These are phyloP conservation scores for Russula lepida DNA, from an alignment of 768 basidiomycete species.

Conservation along the genomic window DNA sequence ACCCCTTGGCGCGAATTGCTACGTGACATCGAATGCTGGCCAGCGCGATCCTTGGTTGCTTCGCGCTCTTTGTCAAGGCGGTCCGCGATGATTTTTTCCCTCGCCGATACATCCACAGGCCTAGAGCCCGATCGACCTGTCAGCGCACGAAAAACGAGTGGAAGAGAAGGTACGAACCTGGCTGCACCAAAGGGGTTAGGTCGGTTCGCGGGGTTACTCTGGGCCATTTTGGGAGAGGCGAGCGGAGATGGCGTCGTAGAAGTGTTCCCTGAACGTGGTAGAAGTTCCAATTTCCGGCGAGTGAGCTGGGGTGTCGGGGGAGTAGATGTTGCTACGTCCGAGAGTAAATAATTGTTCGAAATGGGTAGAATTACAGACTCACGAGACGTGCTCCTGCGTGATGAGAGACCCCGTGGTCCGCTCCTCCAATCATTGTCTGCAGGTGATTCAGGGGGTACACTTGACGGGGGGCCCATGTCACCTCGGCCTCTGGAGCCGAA, in stretches of 20 bases:
- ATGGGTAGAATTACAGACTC: constrained; percentile 26
- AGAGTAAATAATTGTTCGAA: constrained; percentile 13
- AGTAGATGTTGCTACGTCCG: constrained; percentile 52
- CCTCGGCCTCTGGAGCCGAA: constrained; percentile 34
- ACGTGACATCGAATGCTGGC: constrained; percentile 37
- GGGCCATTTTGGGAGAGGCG: constrained; percentile 66
- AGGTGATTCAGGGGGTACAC: constrained; percentile 28
- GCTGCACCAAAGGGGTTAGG: constrained; percentile 86
- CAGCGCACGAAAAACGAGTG: neutral
- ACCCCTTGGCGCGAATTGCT: constrained; percentile 32
- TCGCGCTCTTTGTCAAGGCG: constrained; percentile 61
- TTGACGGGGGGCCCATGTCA: constrained; percentile 46
- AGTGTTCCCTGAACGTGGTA: constrained; percentile 63
- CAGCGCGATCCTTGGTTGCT: constrained; percentile 29
- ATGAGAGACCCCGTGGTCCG: constrained; percentile 30
- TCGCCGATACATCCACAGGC: constrained; percentile 74
- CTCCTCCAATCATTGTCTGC: constrained; percentile 74
- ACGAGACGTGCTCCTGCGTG: constrained; percentile 55
- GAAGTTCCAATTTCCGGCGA: constrained; percentile 75
- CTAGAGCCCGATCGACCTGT: constrained; percentile 29
- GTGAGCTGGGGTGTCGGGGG: constrained; percentile 75
- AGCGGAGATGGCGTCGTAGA: constrained; percentile 69
- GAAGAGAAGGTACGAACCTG: constrained; percentile 37
- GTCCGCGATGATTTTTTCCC: constrained; percentile 68
- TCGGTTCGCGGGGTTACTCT: constrained; percentile 33